A percentile compares a stretch with the other conserved stretches of the same genome.
These are phyloP conservation scores for Pichia ethanolica DNA, from an alignment of 805 yeast genomes.

Conservation along the genomic window DNA sequence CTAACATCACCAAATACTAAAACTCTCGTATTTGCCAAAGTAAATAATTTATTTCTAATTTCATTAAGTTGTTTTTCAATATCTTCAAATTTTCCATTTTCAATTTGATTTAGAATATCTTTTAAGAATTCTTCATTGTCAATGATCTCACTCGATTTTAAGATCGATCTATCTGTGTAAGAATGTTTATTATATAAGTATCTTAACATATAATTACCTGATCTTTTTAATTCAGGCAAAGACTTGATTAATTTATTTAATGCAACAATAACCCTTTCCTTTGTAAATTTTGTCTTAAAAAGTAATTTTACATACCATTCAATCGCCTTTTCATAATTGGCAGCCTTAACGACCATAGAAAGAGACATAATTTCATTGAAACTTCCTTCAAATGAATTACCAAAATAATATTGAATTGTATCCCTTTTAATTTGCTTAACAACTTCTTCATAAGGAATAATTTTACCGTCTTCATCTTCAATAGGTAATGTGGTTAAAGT, in stretches of 20 bases:
- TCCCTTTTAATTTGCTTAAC: conserved; percentile 66
- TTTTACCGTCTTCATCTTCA: conserved; percentile 49
- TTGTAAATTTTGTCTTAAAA: conserved; percentile 63
- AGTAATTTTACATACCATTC: conserved; percentile 68
- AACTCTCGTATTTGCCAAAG: conserved; percentile 53
- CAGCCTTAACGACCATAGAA: conserved; percentile 50
- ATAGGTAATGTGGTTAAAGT: conserved; percentile 72
- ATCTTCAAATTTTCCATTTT: conserved; percentile 43
- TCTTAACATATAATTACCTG: conserved; percentile 55
- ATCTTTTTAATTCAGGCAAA: conserved; percentile 56
- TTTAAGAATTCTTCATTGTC: conserved; percentile 52
- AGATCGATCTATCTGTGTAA: conserved; percentile 52
- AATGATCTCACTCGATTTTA: conserved; percentile 60
- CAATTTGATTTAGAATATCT: conserved; percentile 40
- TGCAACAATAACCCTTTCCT: conserved; percentile 57
- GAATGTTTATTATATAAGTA: conserved; percentile 44
- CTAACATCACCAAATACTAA: conserved; percentile 64
- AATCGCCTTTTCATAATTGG: conserved; percentile 60
- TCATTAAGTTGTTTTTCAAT: conserved; percentile 44
- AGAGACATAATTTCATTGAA: conserved; percentile 63
- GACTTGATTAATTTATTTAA: conserved; percentile 54
- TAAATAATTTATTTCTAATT: conserved; percentile 46
- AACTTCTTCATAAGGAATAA: conserved; percentile 67
- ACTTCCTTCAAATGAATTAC: conserved; percentile 49
- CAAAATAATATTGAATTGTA: conserved; percentile 51